These are phyloP conservation scores for Microstegium vimineum DNA, from an alignment of 176 grass and related monocot species.

Conservation along the genomic window DNA sequence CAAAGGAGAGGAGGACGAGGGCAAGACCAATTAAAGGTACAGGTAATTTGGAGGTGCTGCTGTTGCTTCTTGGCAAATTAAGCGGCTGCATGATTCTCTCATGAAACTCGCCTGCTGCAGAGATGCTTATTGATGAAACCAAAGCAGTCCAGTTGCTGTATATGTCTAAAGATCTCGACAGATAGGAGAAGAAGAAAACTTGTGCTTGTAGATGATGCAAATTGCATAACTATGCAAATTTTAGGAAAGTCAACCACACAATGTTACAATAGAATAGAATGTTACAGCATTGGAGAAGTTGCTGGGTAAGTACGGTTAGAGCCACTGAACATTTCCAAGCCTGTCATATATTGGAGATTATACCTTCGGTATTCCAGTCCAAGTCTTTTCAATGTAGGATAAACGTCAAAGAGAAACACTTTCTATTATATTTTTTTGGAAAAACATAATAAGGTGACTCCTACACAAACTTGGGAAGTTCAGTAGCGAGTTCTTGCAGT, in stretches of 20 bases:
- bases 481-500: not conserved
- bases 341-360: not conserved
- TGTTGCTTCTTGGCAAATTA: not conserved
- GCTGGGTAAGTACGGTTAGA: not conserved
- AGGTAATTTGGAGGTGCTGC: not conserved
- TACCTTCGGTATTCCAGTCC: not conserved
- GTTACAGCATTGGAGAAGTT: too few species aligned
- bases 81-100: conserved; percentile 39
- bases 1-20: conserved; percentile 20
- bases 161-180: not conserved
- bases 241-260: not conserved
- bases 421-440: not conserved
- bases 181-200: not conserved
- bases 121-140: not conserved
- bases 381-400: not conserved
- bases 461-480: not conserved
- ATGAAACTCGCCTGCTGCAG: conserved; percentile 13
- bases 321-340: not conserved
- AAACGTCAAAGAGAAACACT: not conserved
- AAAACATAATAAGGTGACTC: not conserved
- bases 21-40: not conserved
- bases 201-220: not conserved
- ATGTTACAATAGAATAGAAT: not conserved
- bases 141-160: not conserved
- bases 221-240: not conserved